Evolutionary conservation across 306 rosid species (phyloP), one percentile per base, ranked within the genome.

Genomic region (Casuarina cunninghamiana): DNA sequence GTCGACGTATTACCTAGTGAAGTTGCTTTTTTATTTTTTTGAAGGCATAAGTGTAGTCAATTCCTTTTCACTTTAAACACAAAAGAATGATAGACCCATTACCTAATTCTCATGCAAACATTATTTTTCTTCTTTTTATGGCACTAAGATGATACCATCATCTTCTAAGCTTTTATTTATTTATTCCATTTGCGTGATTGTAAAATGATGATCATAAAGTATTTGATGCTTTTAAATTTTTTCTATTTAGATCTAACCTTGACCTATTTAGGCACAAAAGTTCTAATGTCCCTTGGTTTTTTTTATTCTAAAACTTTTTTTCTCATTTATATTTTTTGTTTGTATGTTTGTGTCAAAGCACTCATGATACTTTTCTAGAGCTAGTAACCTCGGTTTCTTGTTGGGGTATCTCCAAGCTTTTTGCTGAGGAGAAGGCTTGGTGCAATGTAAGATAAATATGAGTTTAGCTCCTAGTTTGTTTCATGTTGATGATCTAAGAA

Each of bases 331-430:
- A 69, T 72, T 57, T 75, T 79, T 49, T 73, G 38, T 42, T 61
- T 63, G 60, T 74, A 12, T 41, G 41, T 78, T 80, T 21, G 26
- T 79, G 37, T 70, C 87, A 93, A 93, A 86, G 97, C 89, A 86
- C 90, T 68, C 80, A 86, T 17, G 97, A 93, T 83, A 78, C 85
- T 74, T 88, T 85, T 84, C 87, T 93, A 51, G 93, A 89, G 76
- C 46, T 90, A 19, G 91, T 83, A 38, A 87, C 87, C 13, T 76
- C 84, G 90, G 76, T 84, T 77, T 81, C 77, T 51, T 89, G 87
- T 72, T 90, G 83, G 78, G 82, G 79, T 75, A 53, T 75, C 67
- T 84, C 87, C 88, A 79, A 79, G 38, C 78, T 85, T 84, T 58
- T 88, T 75, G 32, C 48, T 85, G 85, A 76, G 65, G 81, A 55